Percentiles rank a stretch among this genome's conserved stretches.
phyloP scores from a whole-genome alignment of 768 basidiomycete genomes.

The Podaxis pistillaris region DNA sequence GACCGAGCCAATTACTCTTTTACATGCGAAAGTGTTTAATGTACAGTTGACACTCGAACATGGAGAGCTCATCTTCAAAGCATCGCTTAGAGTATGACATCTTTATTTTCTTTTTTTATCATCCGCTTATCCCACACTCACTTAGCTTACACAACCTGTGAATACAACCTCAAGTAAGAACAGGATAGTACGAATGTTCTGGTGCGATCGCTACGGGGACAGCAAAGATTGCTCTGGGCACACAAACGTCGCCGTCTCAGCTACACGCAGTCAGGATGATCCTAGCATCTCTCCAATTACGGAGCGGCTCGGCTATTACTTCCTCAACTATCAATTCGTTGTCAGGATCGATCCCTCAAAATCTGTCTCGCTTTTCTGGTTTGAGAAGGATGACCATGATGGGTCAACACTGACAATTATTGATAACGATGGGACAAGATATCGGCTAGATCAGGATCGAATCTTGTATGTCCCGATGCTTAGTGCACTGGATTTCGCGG shows the following conservation, averaged over 20 bases:
- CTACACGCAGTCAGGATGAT: slow-evolving; percentile 21
- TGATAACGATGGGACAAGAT: slow-evolving; percentile 34
- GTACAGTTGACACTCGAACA: slow-evolving; percentile 29
- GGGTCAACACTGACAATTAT: slow-evolving; percentile 26
- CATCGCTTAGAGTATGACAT: slow-evolving; percentile 28
- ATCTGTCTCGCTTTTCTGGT: slow-evolving; percentile 41
- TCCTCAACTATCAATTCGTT: slow-evolving; percentile 33
- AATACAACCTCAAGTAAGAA: slow-evolving; percentile 23
- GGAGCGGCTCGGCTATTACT: slow-evolving; percentile 24
- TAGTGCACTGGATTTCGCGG: slow-evolving; percentile 17
- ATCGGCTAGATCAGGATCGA: slow-evolving; percentile 31
- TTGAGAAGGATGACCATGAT: slow-evolving; percentile 34
- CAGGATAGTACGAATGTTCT: slow-evolving; percentile 28
- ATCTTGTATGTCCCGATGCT: slow-evolving; percentile 33
- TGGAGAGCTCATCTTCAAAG: slow-evolving; percentile 29
- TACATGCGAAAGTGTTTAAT: slow-evolving; percentile 32
- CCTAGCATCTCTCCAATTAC: slow-evolving; percentile 28
- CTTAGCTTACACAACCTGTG: slow-evolving; percentile 26
- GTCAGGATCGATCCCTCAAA: slow-evolving; percentile 29
- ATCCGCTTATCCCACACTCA: not conserved
- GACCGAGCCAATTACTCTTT: slow-evolving; percentile 34
- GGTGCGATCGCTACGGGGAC: slow-evolving; percentile 34
- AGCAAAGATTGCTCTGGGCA: slow-evolving; percentile 23
- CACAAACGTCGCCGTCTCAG: slow-evolving; percentile 22
- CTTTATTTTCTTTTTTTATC: not conserved